phyloP scores from a whole-genome alignment of 352 stramenopile genomes.

The Globisporangium rhizosaccharum region DNA sequence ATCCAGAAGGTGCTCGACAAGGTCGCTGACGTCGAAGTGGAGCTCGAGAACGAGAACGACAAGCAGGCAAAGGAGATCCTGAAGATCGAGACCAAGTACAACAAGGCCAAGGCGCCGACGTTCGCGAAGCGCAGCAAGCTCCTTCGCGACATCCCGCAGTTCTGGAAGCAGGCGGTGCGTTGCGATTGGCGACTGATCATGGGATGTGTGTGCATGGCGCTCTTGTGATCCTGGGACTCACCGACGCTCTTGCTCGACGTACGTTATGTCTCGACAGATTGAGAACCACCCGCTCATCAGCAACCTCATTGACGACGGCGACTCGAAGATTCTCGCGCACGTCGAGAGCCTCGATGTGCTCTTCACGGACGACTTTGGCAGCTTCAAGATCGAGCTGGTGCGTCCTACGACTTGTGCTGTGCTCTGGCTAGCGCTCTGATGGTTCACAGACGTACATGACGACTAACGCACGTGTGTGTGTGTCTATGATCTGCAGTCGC shows the following conservation, averaged over 20 bases:
- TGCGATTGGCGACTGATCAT: not conserved
- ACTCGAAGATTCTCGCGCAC: constrained; percentile 47
- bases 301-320: constrained; percentile 37
- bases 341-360: constrained; percentile 54
- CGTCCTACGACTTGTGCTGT: not conserved
- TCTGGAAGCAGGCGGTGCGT: constrained; percentile 77
- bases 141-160: constrained; percentile 53
- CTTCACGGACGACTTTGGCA: constrained; percentile 55
- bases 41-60: constrained; percentile 60
- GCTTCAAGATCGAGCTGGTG: constrained; percentile 74
- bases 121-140: constrained; percentile 66
- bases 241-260: no score
- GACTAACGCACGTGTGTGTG: not conserved
- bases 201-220: constrained; percentile 1
- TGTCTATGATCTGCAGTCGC: constrained; percentile 24
- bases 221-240: not conserved
- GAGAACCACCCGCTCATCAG: constrained; percentile 63
- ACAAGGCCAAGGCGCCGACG: constrained; percentile 53
- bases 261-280: constrained; percentile 16
- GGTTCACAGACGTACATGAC: no score
- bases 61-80: constrained; percentile 63
- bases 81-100: constrained; percentile 74
- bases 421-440: not conserved
- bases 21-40: constrained; percentile 46
- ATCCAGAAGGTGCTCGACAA: constrained; percentile 53